A percentile compares a stretch with the other conserved stretches of the same genome.
These are phyloP conservation scores for Pythium plurisporium DNA, from an alignment of 352 stramenopile species.

Conservation along the genomic window DNA sequence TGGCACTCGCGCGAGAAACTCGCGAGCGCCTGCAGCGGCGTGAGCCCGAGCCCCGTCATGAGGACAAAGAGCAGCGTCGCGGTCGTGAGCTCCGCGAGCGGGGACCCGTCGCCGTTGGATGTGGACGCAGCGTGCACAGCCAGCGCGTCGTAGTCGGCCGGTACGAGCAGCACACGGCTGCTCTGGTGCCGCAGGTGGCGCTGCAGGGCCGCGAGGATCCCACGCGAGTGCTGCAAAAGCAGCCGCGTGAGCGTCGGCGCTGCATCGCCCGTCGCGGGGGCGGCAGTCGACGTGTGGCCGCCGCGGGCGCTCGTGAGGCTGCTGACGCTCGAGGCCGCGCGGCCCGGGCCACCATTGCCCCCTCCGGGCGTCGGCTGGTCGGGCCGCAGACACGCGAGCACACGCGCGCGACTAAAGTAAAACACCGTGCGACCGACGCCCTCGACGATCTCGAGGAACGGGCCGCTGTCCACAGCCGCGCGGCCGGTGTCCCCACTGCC, in stretches of 20 bases:
- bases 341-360: background rate
- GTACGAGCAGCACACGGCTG: constrained; percentile 37
- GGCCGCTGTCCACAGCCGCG: background rate
- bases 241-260: constrained; percentile 26
- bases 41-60: constrained; percentile 21
- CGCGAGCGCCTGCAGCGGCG: constrained; percentile 26
- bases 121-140: background rate
- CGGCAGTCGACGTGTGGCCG: background rate
- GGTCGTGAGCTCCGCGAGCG: constrained; percentile 26
- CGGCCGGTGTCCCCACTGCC: too few relatives aligned
- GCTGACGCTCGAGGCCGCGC: background rate
- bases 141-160: constrained; percentile 21
- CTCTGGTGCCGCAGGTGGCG: constrained; percentile 38
- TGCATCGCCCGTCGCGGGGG: background rate
- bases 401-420: constrained; percentile 15
- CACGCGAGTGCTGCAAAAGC: constrained; percentile 32
- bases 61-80: constrained; percentile 52
- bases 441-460: constrained; percentile 23
- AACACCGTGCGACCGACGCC: constrained; percentile 14
- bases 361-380: background rate
- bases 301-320: background rate
- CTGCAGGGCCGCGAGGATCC: constrained; percentile 41
- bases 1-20: constrained; percentile 29
- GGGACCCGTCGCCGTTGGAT: background rate
- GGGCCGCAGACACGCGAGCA: constrained; percentile 10